Conservation (phyloP, 2,329 filamentous ascomycete species). For the Colletotrichum somersetense region DNA sequence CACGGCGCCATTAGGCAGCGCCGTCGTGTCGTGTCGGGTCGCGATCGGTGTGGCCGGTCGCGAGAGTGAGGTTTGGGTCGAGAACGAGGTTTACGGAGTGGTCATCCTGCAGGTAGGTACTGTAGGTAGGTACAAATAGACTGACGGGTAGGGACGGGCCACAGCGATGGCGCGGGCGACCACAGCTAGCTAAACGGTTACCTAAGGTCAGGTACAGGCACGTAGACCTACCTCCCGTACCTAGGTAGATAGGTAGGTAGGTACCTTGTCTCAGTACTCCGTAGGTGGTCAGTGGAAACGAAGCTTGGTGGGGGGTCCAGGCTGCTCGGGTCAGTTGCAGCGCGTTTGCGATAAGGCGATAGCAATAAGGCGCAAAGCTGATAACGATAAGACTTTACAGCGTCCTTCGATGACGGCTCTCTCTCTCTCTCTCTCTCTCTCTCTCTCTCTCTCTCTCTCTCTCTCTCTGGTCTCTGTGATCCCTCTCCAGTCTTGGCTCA, state of each 20-base stretch:
- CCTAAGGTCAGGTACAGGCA: too few species aligned
- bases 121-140: too few species aligned
- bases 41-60: slow-evolving; percentile 2
- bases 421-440: background rate
- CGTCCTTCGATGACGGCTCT: background rate
- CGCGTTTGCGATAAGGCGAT: background rate
- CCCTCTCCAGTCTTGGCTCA: background rate
- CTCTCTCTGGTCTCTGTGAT: background rate
- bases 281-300: background rate
- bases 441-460: background rate
- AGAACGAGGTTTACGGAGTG: background rate
- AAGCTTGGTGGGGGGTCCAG: slow-evolving; percentile 4
- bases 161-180: too few species aligned
- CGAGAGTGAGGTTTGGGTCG: background rate
- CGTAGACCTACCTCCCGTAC: too few species aligned
- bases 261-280: too few species aligned
- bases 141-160: too few species aligned
- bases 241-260: background rate
- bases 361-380: background rate
- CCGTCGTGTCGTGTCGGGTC: slow-evolving; percentile 14
- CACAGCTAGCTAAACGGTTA: background rate
- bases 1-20: slow-evolving; percentile 51
- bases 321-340: slow-evolving; percentile 1
- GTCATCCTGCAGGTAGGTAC: too few species aligned
- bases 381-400: slow-evolving; percentile 1